These are phyloP conservation scores for Beauveria rudraprayagi DNA, from an alignment of 2,329 filamentous ascomycete species.

Conservation along the genomic window DNA sequence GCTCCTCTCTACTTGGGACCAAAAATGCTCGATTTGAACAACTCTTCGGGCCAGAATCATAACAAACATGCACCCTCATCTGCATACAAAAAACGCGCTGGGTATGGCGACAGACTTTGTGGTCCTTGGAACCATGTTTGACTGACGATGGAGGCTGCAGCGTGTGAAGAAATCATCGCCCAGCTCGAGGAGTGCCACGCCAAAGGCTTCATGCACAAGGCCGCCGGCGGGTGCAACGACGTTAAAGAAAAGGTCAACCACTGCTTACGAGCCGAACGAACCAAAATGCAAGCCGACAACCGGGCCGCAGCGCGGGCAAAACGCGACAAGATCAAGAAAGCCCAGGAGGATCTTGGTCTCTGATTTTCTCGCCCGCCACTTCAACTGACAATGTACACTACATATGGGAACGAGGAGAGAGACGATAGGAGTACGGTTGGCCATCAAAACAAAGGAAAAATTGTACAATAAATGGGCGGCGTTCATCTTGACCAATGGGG, in stretches of 20 bases:
- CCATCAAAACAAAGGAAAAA: neutral
- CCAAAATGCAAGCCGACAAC: slow-evolving; percentile 71
- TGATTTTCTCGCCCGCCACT: slow-evolving; percentile 14
- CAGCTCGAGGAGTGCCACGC: slow-evolving; percentile 95
- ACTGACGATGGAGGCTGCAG: slow-evolving; percentile 40
- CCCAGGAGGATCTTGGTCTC: slow-evolving; percentile 50
- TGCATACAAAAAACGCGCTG: slow-evolving; percentile 85
- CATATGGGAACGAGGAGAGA: neutral
- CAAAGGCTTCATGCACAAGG: slow-evolving; percentile 85
- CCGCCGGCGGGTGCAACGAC: slow-evolving; percentile 81
- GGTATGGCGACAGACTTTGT: slow-evolving; percentile 43
- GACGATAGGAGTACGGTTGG: neutral
- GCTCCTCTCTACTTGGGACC: neutral
- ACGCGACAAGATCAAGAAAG: slow-evolving; percentile 61
- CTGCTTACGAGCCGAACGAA: slow-evolving; percentile 74
- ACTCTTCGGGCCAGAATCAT: neutral
- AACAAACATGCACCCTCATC: slow-evolving; percentile 83
- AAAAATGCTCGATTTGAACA: neutral
- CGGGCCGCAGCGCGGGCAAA: slow-evolving; percentile 59
- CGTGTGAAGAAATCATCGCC: slow-evolving; percentile 88
- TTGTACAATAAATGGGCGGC: slow-evolving; percentile 7
- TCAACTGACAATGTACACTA: neutral
- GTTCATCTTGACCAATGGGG: neutral
- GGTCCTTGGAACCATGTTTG: neutral
- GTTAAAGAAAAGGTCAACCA: slow-evolving; percentile 76